A percentile compares a stretch with the other conserved stretches of the same genome.
phyloP scores from a whole-genome alignment of 106 monocot species.

The Alisma plantagoaquatica region DNA sequence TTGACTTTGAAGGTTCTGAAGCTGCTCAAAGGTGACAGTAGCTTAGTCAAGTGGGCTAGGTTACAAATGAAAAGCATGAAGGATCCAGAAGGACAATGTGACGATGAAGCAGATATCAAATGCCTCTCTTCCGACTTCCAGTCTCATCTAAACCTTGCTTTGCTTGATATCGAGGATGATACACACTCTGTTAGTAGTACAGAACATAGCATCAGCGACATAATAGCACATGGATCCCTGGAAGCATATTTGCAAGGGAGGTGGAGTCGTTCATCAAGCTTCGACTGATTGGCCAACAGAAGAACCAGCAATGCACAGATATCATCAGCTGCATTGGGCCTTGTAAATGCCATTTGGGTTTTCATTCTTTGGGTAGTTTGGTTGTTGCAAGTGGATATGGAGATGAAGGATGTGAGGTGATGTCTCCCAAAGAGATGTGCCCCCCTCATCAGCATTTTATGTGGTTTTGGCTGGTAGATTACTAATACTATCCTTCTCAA shows the following conservation, averaged over 20 bases:
- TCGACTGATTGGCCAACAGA: no score
- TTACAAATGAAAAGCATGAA: constrained; percentile 22
- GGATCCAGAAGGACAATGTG: constrained; percentile 29
- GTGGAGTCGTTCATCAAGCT: constrained; percentile 64
- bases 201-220: constrained; percentile 26
- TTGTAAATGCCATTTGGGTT: neutral
- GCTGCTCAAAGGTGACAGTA: constrained; percentile 55
- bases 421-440: no score
- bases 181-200: constrained; percentile 38
- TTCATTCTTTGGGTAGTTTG: neutral
- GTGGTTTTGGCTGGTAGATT: no score
- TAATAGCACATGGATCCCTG: constrained; percentile 38
- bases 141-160: constrained; percentile 76
- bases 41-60: constrained; percentile 49
- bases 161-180: constrained; percentile 65
- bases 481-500: no score
- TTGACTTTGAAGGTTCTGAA: constrained; percentile 38
- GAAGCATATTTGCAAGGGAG: constrained; percentile 63
- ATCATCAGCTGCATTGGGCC: constrained; percentile 4
- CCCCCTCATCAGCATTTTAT: no score
- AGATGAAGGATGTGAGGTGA: no score
- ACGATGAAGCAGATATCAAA: constrained; percentile 11
- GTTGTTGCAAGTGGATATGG: neutral
- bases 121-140: constrained; percentile 33
- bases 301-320: no score